A percentile compares a stretch with the other conserved stretches of the same genome.
Evolutionary conservation across 2,329 filamentous ascomycete genomes (phyloP).

Genomic region (Calycina herbarum): DNA sequence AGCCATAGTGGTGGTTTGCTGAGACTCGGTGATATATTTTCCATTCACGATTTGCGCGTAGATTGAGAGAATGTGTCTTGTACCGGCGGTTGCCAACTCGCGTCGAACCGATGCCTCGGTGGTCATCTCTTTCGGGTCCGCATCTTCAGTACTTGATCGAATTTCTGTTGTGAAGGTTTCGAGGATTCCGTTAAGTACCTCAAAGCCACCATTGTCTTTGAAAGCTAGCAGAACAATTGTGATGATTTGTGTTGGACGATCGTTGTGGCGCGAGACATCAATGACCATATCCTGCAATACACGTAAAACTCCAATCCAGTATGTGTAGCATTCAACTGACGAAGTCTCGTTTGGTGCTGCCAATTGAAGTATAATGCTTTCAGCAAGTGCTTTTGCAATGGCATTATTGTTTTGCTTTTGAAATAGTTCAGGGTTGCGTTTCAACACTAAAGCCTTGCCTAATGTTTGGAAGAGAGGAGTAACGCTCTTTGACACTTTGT

Average conservation of each 20-base stretch:
- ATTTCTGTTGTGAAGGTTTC: constrained; percentile 64
- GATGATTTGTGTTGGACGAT: constrained; percentile 52
- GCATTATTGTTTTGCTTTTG: constrained; percentile 53
- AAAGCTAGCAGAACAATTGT: constrained; percentile 84
- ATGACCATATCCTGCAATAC: constrained; percentile 77
- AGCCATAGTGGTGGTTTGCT: constrained; percentile 57
- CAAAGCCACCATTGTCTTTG: constrained; percentile 76
- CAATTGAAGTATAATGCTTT: constrained; percentile 68
- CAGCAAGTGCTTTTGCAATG: constrained; percentile 66
- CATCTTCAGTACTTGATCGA: constrained; percentile 39
- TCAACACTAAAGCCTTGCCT: constrained; percentile 76
- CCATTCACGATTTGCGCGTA: constrained; percentile 75
- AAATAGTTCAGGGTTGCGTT: constrained; percentile 68
- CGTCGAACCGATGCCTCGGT: constrained; percentile 19
- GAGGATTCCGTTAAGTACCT: constrained; percentile 71
- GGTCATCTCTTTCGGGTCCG: constrained; percentile 40
- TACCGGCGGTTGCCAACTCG: constrained; percentile 54
- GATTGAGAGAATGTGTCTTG: constrained; percentile 83
- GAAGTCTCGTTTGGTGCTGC: constrained; percentile 44
- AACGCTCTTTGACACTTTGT: constrained; percentile 76
- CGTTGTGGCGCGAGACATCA: constrained; percentile 49
- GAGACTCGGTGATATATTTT: constrained; percentile 78
- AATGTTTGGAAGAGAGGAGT: constrained; percentile 83
- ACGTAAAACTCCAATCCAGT: constrained; percentile 79
- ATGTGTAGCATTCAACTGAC: constrained; percentile 68